Base-by-base conservation (phyloP, 305 asterid species). In the Andrographis paniculata region DNA sequence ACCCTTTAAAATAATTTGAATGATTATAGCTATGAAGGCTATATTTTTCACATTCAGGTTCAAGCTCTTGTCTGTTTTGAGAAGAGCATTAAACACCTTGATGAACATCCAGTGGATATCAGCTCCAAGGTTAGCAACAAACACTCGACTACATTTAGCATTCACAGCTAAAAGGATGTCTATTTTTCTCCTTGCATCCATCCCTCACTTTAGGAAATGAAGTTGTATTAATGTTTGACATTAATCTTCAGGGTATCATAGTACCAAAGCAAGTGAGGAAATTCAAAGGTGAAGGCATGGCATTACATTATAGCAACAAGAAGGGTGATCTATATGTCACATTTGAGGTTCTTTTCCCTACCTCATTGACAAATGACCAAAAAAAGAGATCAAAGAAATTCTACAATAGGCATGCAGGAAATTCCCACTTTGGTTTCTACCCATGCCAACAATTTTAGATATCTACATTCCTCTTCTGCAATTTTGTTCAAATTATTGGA, bases 51-150 rank as follows among this genome's bases (percentile, higher is more conserved):
- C 46, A n/a, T 55, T 55, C 68, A 89, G 98, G 80, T 85, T 63
- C 98, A 89, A 80, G 93, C 98, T 67, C 95, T 89, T 42, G 94
- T 80, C 48, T 95, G 98, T 42, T 89, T 85, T 36, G 84, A 85
- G 82, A 89, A 85, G 74, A 80, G 79, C 45, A 63, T 85, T 39
- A 85, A 74, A 58, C 98, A 85, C 72, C 94, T 89, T 6, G 98
- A 85, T 59, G 93, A 80, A 33, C 97, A 70, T 71, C 61, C 69
- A 45, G 94, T 89, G 68, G 91, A 89, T 64, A 74, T 85, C 49
- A 54, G 93, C 75, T 66, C 86, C 67, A 76, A 85, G 86, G 98
- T 89, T 46, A 69, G 74, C 17, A n/a, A n/a, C 42, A 37, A 37
- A n/a, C n/a, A n/a, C n/a, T n/a, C n/a, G n/a, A n/a, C n/a, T n/a